A percentile compares a stretch with the other conserved stretches of the same genome.
These are phyloP conservation scores for Magnolia officinalis DNA, from an alignment of 164 flowering plant species.

Conservation along the genomic window DNA sequence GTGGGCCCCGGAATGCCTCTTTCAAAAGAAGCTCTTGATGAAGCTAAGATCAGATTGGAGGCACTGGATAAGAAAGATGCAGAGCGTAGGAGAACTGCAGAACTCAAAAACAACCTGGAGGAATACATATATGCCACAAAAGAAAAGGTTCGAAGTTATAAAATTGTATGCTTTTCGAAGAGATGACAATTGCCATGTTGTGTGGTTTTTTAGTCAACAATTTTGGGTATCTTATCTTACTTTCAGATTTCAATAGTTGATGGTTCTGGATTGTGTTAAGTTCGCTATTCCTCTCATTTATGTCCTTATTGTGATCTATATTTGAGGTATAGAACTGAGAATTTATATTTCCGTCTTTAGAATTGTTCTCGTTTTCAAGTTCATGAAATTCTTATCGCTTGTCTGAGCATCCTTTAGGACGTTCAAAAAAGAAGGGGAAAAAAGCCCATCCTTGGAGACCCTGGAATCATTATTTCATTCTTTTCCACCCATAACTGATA, in stretches of 20 bases:
- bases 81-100: conserved; percentile 90
- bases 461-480: too few relatives aligned
- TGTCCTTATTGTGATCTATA: background rate
- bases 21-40: conserved; percentile 59
- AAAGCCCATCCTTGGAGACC: too few relatives aligned
- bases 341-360: too few relatives aligned
- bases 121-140: conserved; percentile 85
- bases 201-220: background rate
- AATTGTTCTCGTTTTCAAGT: too few relatives aligned
- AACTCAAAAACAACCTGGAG: conserved; percentile 89
- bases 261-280: background rate
- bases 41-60: conserved; percentile 68
- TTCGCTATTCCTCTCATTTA: background rate
- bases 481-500: background rate
- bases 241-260: background rate
- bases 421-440: too few relatives aligned
- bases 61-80: conserved; percentile 79
- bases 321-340: too few relatives aligned
- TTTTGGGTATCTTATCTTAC: background rate
- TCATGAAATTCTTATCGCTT: too few relatives aligned
- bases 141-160: conserved; percentile 62
- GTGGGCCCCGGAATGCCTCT: conserved; percentile 69
- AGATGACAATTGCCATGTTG: background rate
- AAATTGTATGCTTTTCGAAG: background rate
- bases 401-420: too few relatives aligned